Conservation (phyloP, 345 rosid genomes). For the Populus tremula region DNA sequence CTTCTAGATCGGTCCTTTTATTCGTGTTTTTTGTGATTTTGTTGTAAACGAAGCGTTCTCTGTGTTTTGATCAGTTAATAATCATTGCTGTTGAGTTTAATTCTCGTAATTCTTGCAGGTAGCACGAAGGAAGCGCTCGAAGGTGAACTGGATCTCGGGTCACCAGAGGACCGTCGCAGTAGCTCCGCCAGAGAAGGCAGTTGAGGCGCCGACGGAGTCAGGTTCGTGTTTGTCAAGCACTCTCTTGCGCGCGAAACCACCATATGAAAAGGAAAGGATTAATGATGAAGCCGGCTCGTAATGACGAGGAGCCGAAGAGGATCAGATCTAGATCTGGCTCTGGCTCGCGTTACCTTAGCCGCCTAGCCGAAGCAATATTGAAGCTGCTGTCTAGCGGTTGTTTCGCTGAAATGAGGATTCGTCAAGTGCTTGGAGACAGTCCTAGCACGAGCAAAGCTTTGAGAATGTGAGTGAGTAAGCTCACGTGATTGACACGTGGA, state of each 20-base stretch:
- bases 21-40: too few species aligned
- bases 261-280: conserved; percentile 1
- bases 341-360: conserved; percentile 45
- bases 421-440: conserved; percentile 74
- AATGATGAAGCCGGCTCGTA: conserved; percentile 5
- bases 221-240: conserved; percentile 59
- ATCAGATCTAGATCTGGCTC: conserved; percentile 17
- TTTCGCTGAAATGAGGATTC: conserved; percentile 69
- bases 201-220: conserved; percentile 33
- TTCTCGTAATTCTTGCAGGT: conserved; percentile 33
- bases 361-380: conserved; percentile 73
- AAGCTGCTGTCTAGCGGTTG: conserved; percentile 58
- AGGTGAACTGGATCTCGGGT: conserved; percentile 35
- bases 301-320: conserved; percentile 20
- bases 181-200: conserved; percentile 16
- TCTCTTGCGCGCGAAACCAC: conserved; percentile 36
- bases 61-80: not conserved
- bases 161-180: conserved; percentile 9
- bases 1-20: not conserved
- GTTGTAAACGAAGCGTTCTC: too few species aligned
- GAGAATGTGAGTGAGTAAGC: conserved; percentile 46
- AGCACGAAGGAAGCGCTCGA: conserved; percentile 50
- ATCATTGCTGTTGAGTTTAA: not conserved
- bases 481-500: not conserved
- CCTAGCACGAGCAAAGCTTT: conserved; percentile 99